Evolutionary conservation across 768 basidiomycete genomes (phyloP), one percentile per base, ranked within the genome.

Genomic region (Serendipita sp.): DNA sequence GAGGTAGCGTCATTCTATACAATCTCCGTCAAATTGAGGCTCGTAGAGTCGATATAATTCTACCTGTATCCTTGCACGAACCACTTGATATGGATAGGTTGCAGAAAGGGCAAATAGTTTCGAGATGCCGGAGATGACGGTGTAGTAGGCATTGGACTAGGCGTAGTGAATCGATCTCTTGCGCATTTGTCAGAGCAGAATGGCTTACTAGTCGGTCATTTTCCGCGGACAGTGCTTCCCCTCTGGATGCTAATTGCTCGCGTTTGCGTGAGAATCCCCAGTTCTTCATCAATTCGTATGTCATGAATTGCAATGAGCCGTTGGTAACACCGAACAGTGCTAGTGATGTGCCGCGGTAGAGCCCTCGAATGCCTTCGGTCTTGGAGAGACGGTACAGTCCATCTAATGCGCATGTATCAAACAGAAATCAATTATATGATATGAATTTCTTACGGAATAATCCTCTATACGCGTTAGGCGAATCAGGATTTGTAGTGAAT

Each of bases 41-140:
- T n/a, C 33, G 44, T 22, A 51, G 17, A 50, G 58, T 5, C 50
- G 17, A 41, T 16, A 17, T 13, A 9, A 0, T 16, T 79, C 34
- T 63, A 91, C 94, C 74, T 98, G 95, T 71, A 98, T 81, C 60
- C 94, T 82, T 1, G 95, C 93, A 61, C 95, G 83, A 43, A 99
- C 79, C 45, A 99, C 96, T 75, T 99, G 96, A 72, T 98, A 98
- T 5, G 96, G 96, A 72, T 99, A 99, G 34, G 96, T 99, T 22
- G 84, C 67, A 3, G 81, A 74, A 43, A 98, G 81, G 0, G 96
- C 91, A 22, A 80, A 79, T 3, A 96, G 74, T 73, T 98, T 98
- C 67, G 92, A 93, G 24, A 81, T 79, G 20, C 90, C 95, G 0
- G 91, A 95, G 82, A 97, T 95, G 42, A 89, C 65, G 5, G 92